Evolutionary conservation across 73 alveolate species (phyloP).

Genomic region (Paramecium primaurelia): DNA sequence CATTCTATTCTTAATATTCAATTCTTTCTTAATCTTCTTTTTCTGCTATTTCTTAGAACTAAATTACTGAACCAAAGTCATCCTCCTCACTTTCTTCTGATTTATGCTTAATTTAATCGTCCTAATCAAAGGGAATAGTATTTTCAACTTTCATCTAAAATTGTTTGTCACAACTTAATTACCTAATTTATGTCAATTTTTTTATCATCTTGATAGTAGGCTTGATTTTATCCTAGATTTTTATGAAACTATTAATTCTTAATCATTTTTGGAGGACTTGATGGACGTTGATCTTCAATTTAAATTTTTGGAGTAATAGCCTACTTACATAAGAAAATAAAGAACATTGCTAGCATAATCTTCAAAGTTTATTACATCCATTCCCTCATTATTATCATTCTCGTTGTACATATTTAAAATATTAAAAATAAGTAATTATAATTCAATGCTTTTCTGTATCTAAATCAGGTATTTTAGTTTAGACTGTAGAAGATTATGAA

Average conservation of each 20-base stretch:
- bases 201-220: not conserved
- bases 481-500: not conserved
- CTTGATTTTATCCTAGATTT: conserved; percentile 30
- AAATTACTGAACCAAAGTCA: not conserved
- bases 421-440: not conserved
- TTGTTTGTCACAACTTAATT: not conserved
- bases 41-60: not conserved
- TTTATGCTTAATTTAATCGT: not conserved
- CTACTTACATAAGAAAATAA: not conserved
- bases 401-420: not conserved
- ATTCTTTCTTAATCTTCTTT: not conserved
- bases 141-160: not conserved
- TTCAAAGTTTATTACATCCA: not conserved
- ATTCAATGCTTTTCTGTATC: conserved; percentile 8
- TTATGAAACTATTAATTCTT: not conserved
- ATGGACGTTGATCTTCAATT: not conserved
- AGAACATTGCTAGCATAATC: not conserved
- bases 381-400: not conserved
- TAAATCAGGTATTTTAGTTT: not conserved
- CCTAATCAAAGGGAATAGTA: not conserved
- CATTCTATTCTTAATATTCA: not conserved
- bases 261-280: not conserved
- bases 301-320: not conserved
- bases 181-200: not conserved
- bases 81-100: not conserved